A percentile compares a stretch with the other conserved stretches of the same genome.
Evolutionary conservation across 306 rosid genomes (phyloP).

Genomic region (Senna tora): DNA sequence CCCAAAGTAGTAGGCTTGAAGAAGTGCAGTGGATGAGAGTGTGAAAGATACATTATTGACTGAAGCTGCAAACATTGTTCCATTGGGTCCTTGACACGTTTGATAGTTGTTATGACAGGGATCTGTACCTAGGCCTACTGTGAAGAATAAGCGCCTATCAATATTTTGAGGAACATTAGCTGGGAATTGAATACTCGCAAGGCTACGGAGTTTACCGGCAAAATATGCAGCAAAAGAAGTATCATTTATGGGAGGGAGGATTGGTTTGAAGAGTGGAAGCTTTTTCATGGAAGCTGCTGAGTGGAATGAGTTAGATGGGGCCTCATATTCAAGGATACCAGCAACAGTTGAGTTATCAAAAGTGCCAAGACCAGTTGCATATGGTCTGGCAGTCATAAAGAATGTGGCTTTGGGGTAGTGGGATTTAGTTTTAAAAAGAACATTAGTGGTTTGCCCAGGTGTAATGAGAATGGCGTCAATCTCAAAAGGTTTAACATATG

Average conservation of each 20-base stretch:
- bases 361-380: slow-evolving; percentile 44
- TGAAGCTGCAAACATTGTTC: slow-evolving; percentile 57
- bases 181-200: slow-evolving; percentile 42
- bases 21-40: slow-evolving; percentile 49
- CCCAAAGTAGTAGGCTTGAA: slow-evolving; percentile 50
- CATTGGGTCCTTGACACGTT: slow-evolving; percentile 58
- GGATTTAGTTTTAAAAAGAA: slow-evolving; percentile 50
- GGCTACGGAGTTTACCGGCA: slow-evolving; percentile 44
- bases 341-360: slow-evolving; percentile 62
- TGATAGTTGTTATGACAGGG: slow-evolving; percentile 45
- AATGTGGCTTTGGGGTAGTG: slow-evolving; percentile 51
- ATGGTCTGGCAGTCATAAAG: slow-evolving; percentile 50
- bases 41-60: slow-evolving; percentile 52
- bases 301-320: slow-evolving; percentile 12
- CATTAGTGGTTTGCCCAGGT: slow-evolving; percentile 60
- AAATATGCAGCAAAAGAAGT: slow-evolving; percentile 51
- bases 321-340: slow-evolving; percentile 44
- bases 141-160: slow-evolving; percentile 52
- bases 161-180: slow-evolving; percentile 52
- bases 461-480: slow-evolving; percentile 43
- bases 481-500: slow-evolving; percentile 53
- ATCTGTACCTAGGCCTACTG: slow-evolving; percentile 53
- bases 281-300: slow-evolving; percentile 35
- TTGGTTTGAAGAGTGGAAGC: slow-evolving; percentile 46
- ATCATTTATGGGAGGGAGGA: slow-evolving; percentile 54